Evolutionary conservation across 2,329 filamentous ascomycete genomes (phyloP).

Genomic region (Aureobasidium namibiae): DNA sequence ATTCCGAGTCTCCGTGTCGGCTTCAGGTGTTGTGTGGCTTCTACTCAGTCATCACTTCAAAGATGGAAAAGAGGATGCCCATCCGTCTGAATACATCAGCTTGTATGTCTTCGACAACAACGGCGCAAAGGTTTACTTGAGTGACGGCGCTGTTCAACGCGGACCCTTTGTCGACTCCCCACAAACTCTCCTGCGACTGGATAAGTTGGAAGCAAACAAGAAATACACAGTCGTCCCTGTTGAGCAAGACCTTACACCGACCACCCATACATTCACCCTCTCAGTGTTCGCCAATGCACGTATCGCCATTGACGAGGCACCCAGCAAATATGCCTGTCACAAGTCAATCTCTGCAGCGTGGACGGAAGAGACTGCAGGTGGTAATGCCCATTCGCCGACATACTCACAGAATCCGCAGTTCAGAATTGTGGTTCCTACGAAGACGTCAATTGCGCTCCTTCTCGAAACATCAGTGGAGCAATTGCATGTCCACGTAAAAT

Average conservation of each 20-base stretch:
- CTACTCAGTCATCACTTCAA: constrained; percentile 76
- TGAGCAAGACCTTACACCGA: constrained; percentile 67
- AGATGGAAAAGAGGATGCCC: constrained; percentile 33
- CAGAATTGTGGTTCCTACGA: constrained; percentile 49
- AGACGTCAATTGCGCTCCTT: constrained; percentile 61
- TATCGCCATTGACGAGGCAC: constrained; percentile 54
- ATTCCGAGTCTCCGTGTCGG: constrained; percentile 45
- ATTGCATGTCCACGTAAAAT: constrained; percentile 72
- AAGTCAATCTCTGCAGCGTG: constrained; percentile 58
- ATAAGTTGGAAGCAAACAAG: constrained; percentile 47
- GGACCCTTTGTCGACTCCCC: constrained; percentile 90
- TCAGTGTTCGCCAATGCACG: constrained; percentile 66
- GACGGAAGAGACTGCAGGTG: constrained; percentile 73
- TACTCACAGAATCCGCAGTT: constrained; percentile 90
- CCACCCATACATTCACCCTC: constrained; percentile 75
- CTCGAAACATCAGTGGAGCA: constrained; percentile 60
- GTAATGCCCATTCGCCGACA: constrained; percentile 65
- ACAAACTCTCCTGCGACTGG: constrained; percentile 75
- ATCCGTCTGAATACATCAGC: constrained; percentile 68
- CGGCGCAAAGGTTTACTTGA: constrained; percentile 65
- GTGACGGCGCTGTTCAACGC: constrained; percentile 61
- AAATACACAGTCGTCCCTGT: constrained; percentile 61
- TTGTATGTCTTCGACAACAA: constrained; percentile 68
- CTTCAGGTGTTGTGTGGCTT: constrained; percentile 65
- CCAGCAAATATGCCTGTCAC: constrained; percentile 51